These are phyloP conservation scores for Batkoa obscura DNA, from an alignment of 371 early-diverging fungal species.

Conservation along the genomic window DNA sequence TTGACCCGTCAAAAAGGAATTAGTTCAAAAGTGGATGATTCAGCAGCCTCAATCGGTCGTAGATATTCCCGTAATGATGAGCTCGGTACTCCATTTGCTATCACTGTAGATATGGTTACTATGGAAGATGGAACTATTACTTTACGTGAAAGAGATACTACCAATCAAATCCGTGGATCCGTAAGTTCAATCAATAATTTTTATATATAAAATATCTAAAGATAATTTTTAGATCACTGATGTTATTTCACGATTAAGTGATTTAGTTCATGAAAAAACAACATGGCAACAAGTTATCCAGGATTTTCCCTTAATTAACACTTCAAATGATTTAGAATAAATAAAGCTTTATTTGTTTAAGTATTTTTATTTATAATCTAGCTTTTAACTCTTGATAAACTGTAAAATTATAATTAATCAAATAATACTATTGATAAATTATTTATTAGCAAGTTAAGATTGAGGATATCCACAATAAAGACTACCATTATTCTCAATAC, in stretches of 20 bases:
- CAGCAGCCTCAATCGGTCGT: slow-evolving; percentile 86
- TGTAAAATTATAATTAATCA: no score
- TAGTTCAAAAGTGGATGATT: slow-evolving; percentile 72
- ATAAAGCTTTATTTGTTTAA: no score
- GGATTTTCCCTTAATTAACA: neutral
- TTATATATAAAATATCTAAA: neutral
- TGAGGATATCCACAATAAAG: no score
- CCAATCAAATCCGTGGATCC: slow-evolving; percentile 79
- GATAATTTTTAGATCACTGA: neutral
- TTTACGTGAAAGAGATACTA: slow-evolving; percentile 94
- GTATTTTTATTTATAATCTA: no score
- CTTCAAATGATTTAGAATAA: no score
- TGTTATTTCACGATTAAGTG: neutral
- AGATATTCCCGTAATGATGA: slow-evolving; percentile 98
- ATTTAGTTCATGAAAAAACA: neutral
- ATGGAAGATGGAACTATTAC: slow-evolving; percentile 86
- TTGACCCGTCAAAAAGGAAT: slow-evolving; percentile 39
- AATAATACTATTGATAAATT: no score
- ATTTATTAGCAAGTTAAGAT: no score
- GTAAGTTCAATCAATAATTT: neutral
- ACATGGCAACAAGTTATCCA: neutral
- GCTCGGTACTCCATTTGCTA: slow-evolving; percentile 95
- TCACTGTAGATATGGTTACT: slow-evolving; percentile 98
- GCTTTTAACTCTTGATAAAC: no score
- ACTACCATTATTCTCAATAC: no score